Percentiles rank a stretch among this genome's conserved stretches.
Evolutionary conservation across 371 early-diverging fungal genomes (phyloP).

Genomic region (Batkoa obscura): DNA sequence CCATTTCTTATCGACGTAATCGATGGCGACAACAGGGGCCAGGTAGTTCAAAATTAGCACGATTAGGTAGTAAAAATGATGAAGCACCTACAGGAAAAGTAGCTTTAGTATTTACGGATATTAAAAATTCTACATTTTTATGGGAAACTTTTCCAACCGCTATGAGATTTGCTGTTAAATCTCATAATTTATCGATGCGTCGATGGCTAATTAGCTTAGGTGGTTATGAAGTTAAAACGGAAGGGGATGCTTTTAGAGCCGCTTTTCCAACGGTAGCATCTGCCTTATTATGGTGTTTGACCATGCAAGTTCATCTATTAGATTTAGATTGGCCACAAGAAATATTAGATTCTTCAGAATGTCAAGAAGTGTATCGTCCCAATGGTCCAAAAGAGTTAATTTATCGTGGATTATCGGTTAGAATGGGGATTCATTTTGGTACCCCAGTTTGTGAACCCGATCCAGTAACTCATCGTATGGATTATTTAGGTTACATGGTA

Average conservation of each 20-base stretch:
- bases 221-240: slow-evolving; percentile 95
- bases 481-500: slow-evolving; percentile 91
- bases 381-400: slow-evolving; percentile 26
- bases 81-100: slow-evolving; percentile 74
- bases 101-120: slow-evolving; percentile 88
- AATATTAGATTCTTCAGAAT: slow-evolving; percentile 58
- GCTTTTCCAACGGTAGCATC: slow-evolving; percentile 70
- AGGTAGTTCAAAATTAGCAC: slow-evolving; percentile 34
- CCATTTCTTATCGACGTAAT: neutral
- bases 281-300: slow-evolving; percentile 80
- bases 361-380: slow-evolving; percentile 47
- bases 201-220: slow-evolving; percentile 60
- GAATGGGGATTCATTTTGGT: slow-evolving; percentile 94
- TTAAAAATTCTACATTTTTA: slow-evolving; percentile 81
- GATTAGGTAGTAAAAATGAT: slow-evolving; percentile 45
- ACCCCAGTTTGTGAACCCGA: slow-evolving; percentile 78
- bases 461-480: slow-evolving; percentile 82
- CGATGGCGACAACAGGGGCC: slow-evolving; percentile 26
- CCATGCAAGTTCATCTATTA: slow-evolving; percentile 67
- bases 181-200: slow-evolving; percentile 75
- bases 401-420: slow-evolving; percentile 73
- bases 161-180: slow-evolving; percentile 77
- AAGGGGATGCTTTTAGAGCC: slow-evolving; percentile 94
- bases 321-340: slow-evolving; percentile 85
- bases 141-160: slow-evolving; percentile 78